Evolutionary conservation across 176 grass and related monocot species (phyloP), one percentile per base, ranked within the genome.

Genomic region (Carex cristatella): DNA sequence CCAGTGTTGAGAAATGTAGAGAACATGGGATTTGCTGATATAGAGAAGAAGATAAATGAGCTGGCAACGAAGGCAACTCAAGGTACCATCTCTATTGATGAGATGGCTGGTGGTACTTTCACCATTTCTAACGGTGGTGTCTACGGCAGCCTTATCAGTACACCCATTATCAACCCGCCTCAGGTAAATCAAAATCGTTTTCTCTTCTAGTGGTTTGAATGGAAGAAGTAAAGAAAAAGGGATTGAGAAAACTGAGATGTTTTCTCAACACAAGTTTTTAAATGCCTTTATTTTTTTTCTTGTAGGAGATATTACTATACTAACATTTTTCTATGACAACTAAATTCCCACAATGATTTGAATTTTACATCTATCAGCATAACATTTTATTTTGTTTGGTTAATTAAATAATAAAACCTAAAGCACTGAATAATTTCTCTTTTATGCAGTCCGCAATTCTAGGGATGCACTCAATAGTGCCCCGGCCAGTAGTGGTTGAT

Each of bases 41-140:
- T 93, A 85, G 94, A 96, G 85, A 93, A 96, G 84, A 86, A 83
- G 49, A 96, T 96, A 80, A 96, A 93, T 65, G 87, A 58, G 30
- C 89, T 95, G 51, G 93, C 91, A n/a, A 92, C 89, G 87, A 95
- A 95, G 68, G 91, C 93, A 83, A 93, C 51, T 86, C 80, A 88
- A 51, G 93, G 93, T 23, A 92, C 89, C 73, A 85, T 93, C 11
- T 95, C 93, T n/a, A 95, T 95, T 61, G 91, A 92, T 82, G 91
- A 95, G 69, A 95, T 95, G 93, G 93, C 91, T 84, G 93, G 93
- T 31, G 93, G 93, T 38, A 91, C 93, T 15, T 95, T 95, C 48
- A 95, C 93, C 27, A 95, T 95, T 38, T 95, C 93, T 42, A 95
- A 95, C 42, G 93, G 93, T 4, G 93, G 93, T 23, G 91, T 95